phyloP scores from a whole-genome alignment of 1,139 yeast species.

The Scheffersomyces titani region DNA sequence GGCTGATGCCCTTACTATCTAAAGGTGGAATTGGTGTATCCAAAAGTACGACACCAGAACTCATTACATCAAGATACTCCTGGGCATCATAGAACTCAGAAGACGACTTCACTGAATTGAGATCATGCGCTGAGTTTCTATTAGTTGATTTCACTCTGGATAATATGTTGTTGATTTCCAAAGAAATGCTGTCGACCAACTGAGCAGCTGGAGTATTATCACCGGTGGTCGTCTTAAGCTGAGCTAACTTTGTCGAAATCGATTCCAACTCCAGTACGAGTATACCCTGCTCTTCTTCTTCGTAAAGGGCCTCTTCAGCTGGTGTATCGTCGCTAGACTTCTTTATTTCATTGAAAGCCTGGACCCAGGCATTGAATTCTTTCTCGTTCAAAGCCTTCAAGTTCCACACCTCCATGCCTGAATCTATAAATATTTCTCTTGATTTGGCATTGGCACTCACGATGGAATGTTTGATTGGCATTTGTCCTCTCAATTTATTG shows the following conservation, averaged over 20 bases:
- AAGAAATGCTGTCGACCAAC: slow-evolving; percentile 14
- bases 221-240: slow-evolving; percentile 17
- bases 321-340: slow-evolving; percentile 15
- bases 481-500: slow-evolving; percentile 81
- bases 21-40: slow-evolving; percentile 10
- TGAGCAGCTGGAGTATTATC: slow-evolving; percentile 10
- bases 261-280: slow-evolving; percentile 15
- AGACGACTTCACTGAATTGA: slow-evolving; percentile 30
- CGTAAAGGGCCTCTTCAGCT: slow-evolving; percentile 7
- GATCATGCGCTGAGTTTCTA: slow-evolving; percentile 18
- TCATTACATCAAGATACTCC: slow-evolving; percentile 48
- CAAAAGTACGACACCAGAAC: slow-evolving; percentile 38
- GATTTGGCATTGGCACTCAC: slow-evolving; percentile 75
- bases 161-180: slow-evolving; percentile 20
- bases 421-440: slow-evolving; percentile 77
- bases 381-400: slow-evolving; percentile 64
- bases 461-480: slow-evolving; percentile 81
- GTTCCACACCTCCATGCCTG: slow-evolving; percentile 96
- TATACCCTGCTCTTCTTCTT: slow-evolving; percentile 10
- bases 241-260: slow-evolving; percentile 23
- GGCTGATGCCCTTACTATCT: slow-evolving; percentile 6
- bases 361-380: slow-evolving; percentile 82
- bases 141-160: slow-evolving; percentile 12
- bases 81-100: slow-evolving; percentile 68
- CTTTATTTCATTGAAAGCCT: slow-evolving; percentile 63